Evolutionary conservation across 2,329 filamentous ascomycete species (phyloP), one percentile per base, ranked within the genome.

Genomic region (Fusarium coffeatum): DNA sequence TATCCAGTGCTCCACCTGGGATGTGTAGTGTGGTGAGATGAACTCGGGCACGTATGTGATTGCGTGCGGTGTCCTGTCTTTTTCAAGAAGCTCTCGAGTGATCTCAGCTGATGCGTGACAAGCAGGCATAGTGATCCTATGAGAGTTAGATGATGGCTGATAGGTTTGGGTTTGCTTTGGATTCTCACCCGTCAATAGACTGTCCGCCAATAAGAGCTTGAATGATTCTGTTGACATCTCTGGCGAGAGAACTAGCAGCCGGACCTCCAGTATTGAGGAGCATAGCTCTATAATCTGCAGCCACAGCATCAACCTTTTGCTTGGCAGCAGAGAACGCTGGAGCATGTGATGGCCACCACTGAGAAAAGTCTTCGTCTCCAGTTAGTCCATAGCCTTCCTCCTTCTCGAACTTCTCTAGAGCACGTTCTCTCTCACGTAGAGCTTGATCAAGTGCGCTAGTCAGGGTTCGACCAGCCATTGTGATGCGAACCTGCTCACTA

Each of bases 41-140:
- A 58, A 71, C 34, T 71, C 68, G 1, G 68, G 68, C 1, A 71
- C 64, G 12, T 71, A 71, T 37, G 64, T 62, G 55, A 71, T 60
- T 2, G 68, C 68, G 10, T 71, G 61, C 2, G 68, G 68, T n/a
- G 56, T 67, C 18, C 40, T 55, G 11, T 71, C 65, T 16, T 43
- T 65, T 18, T 59, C 54, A 1, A 71, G 55, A 5, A 71, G 64
- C 5, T 60, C 63, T 22, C 68, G 55, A 4, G 53, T 40, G 30
- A 71, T 59, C 2, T 68, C 55, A 15, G 68, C 68, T 5, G 68
- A 71, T 8, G 68, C 68, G 9, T 68, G 68, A 7, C 68, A 71
- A 8, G 68, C 64, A 5, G 68, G 59, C 68, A 71, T 71, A 9
- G 64, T 69, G 9, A 71, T 69, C 1, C 68, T 70, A 40, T 4